These are phyloP conservation scores for Spergularia marina DNA, from an alignment of 148 eudicot species.

Conservation along the genomic window DNA sequence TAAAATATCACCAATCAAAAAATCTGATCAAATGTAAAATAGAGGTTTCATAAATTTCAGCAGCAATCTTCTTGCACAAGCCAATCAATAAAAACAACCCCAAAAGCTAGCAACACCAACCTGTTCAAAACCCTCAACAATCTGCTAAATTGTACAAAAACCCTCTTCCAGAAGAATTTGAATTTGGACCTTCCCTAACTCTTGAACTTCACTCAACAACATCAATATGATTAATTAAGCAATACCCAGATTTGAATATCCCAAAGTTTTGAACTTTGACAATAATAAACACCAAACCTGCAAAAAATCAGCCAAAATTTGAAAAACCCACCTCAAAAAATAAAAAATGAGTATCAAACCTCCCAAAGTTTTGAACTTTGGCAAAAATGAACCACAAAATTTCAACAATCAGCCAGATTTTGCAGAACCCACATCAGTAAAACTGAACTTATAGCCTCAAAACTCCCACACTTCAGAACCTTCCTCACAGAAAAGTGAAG, in stretches of 20 bases:
- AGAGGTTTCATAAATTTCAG: background rate
- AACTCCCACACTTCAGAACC: too few species aligned
- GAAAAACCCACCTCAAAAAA: slow-evolving; percentile 12
- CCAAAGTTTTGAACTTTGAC: slow-evolving; percentile 6
- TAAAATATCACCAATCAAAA: background rate
- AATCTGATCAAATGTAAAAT: too few species aligned
- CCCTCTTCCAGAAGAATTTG: slow-evolving; percentile 16
- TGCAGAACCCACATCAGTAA: background rate
- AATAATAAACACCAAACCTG: background rate
- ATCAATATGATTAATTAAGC: slow-evolving; percentile 1
- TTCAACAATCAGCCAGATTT: slow-evolving; percentile 3
- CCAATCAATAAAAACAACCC: slow-evolving; percentile 2
- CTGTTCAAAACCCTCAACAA: slow-evolving; percentile 16
- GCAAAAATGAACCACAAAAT: background rate
- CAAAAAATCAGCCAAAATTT: slow-evolving; percentile 3
- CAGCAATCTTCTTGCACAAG: background rate
- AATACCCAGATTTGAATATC: background rate
- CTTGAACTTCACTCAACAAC: background rate
- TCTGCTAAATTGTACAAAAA: slow-evolving; percentile 4
- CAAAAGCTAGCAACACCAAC: slow-evolving; percentile 10
- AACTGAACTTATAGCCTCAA: too few species aligned
- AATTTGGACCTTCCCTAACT: slow-evolving; percentile 7
- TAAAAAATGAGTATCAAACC: background rate
- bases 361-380: slow-evolving; percentile 7
- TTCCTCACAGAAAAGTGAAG: background rate